Base-by-base conservation (phyloP, 2,329 filamentous ascomycete genomes). In the Aschersonia sp. region DNA sequence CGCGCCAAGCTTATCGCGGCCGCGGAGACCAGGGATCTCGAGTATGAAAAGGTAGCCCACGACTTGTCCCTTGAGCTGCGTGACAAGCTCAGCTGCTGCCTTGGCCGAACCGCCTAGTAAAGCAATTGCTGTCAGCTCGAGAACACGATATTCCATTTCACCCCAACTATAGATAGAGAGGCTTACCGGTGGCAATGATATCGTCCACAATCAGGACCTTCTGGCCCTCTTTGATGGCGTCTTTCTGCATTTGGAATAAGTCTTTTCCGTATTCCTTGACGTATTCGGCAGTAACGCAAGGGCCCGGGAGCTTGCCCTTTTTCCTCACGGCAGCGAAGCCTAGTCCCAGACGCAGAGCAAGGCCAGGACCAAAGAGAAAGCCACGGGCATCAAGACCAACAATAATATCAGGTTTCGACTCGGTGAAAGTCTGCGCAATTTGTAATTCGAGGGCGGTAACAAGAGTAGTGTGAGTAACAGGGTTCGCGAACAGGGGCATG, bases 191-290 rank as follows among this genome's bases (percentile, higher is more conserved):
- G 49, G 92, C 92, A 70, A 98, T 97, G 61, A 98, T 94, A 65
- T 98, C 92, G 66, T 98, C 92, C 33, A 98, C 88, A 55, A 98
- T 77, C 52, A 98, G 71, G 49, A 95, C 90, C 65, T 83, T 89
- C 70, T 95, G 87, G 37, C 89, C 89, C 46, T 79, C 75, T 69
- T 85, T 82, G 59, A 98, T 82, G 43, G 83, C 83, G 65, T 85
- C 88, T 55, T 77, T 72, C 72, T 98, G 92, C 73, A 98, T 94
- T 75, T 97, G 87, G 72, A 98, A 97, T 63, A 83, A 83, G 65
- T 98, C 92, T 67, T 81, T 76, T 53, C 92, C 92, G 62, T 98
- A 98, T 68, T 98, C 92, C 76, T 98, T 98, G 68, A 88, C 73
- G 66, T 87, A 98, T 56, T 76, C 76, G 55, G 88, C 88, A 48